Evolutionary conservation across 257 asterid genomes (phyloP).

Genomic region (Nicotiana tomentosiformis): DNA sequence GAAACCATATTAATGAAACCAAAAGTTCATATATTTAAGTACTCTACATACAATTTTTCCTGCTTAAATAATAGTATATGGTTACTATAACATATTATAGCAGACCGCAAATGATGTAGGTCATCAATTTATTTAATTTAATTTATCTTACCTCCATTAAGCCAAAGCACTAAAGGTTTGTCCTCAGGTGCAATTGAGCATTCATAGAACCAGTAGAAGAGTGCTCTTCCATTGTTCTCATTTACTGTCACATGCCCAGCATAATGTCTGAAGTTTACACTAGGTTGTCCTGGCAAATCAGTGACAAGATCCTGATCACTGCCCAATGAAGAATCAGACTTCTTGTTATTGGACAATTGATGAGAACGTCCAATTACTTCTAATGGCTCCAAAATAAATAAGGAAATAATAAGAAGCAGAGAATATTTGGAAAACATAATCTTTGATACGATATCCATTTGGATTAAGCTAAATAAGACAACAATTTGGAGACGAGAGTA

Average conservation of each 20-base stretch:
- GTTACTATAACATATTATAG: neutral
- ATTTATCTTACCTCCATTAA: constrained; percentile 74
- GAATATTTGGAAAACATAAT: constrained; percentile 24
- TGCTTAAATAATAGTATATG: neutral
- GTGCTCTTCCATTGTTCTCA: constrained; percentile 59
- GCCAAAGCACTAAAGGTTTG: constrained; percentile 91
- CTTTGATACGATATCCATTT: constrained; percentile 36
- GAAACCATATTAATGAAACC: neutral
- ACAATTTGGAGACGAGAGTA: constrained; percentile 10
- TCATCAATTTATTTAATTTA: neutral
- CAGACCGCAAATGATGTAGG: neutral
- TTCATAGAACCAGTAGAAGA: constrained; percentile 90
- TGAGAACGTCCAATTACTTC: constrained; percentile 38
- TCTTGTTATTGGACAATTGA: constrained; percentile 30
- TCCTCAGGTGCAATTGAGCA: constrained; percentile 41
- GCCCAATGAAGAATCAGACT: constrained; percentile 13
- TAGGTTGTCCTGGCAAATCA: constrained; percentile 78
- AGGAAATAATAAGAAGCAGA: constrained; percentile 26
- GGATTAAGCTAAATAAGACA: constrained; percentile 8
- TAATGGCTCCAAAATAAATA: constrained; percentile 23
- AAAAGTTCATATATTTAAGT: neutral
- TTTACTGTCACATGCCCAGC: constrained; percentile 66
- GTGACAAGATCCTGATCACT: constrained; percentile 45
- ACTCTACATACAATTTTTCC: neutral
- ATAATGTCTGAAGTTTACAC: constrained; percentile 54